Evolutionary conservation across 345 rosid genomes (phyloP), one percentile per base, ranked within the genome.

Genomic region (Ricinus communis): DNA sequence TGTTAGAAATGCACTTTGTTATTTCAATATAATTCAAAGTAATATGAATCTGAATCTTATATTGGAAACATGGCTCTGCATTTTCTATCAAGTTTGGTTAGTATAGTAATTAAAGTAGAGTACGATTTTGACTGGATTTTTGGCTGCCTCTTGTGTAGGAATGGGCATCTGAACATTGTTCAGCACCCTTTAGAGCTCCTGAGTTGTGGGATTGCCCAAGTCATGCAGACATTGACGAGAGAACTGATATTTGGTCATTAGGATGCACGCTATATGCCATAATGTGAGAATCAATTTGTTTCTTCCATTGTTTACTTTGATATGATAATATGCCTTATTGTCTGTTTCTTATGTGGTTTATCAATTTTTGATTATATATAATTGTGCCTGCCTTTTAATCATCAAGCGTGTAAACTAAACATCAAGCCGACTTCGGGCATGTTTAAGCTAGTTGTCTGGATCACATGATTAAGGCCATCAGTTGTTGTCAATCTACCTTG

Each of bases 141-240:
- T 56, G 33, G 50, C 38, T 65, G 62, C 54, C 59, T 65, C 30
- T 67, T 60, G 9, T 70, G 33, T 72, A 95, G 98, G 99, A 95
- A 78, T 93, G 99, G 99, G 90, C 99, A 79, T 74, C 97, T 60
- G 94, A 90, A 76, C 98, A 95, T 82, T 89, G 96, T 81, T 88
- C 97, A 66, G 99, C 99, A 75, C 98, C 98, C 53, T 86, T 87
- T 77, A 89, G 98, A 82, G 98, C 99, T 72, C 99, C 99, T 21
- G 99, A 93, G 81, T 85, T 96, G 66, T 96, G 98, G 98, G 98
- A 96, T 75, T 91, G 99, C 83, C 97, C 97, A 38, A 96, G 99
- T 71, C 91, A 96, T 72, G 88, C 83, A 18, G 91, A 91, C 82
- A 89, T 96, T 69, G 99, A 96, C 73, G 99, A 93, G 86, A 89